Evolutionary conservation across 208 protist species (phyloP), one percentile per base, ranked within the genome.

Genomic region (Zelonia costaricensis): DNA sequence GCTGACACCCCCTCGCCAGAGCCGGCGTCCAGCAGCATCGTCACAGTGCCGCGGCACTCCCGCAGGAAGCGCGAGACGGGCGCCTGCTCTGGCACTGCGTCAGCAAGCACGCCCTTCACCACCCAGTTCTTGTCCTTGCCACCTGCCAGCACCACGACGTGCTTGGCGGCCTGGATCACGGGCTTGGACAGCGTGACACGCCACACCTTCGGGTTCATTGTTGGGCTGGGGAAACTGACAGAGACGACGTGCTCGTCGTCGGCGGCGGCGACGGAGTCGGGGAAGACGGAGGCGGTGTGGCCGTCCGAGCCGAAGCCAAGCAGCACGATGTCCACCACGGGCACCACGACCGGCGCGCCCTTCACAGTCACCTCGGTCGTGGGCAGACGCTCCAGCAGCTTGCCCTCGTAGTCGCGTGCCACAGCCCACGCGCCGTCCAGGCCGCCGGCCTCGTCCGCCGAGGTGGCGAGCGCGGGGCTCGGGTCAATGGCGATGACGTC

Each of bases 251-350:
- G 52, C 31, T 69, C 45, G 0, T 39, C 58, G 15, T 89, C 82
- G 16, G 27, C 7, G n/a, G 66, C 75, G 0, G 84, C 88, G 25
- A 76, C 52, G 0, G 82, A 89, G 54, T 69, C 69, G 6, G 88
- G 88, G 45, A 94, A 94, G 39, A 94, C 80, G 39, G 88, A 94
- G 0, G 84, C 84, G 15, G 84, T 92, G 77, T 94, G 88, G 5
- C 88, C 88, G 35, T 94, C 88, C 0, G 80, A 58, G 51, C 88
- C 88, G 25, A 94, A 80, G 23, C 88, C 88, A 25, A 94, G 78
- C 25, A 94, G 70, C 3, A 92, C 80, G 44, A 94, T 73, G 58
- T 94, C 88, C 42, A 90, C 59, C 1, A 84, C 56, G 4, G 82
- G 88, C 12, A 84, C 46, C 12, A 23, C 20, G n/a, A 38, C 71